Conservation (phyloP, 2,329 filamentous ascomycete genomes). For the Dactylellina drechsleri region DNA sequence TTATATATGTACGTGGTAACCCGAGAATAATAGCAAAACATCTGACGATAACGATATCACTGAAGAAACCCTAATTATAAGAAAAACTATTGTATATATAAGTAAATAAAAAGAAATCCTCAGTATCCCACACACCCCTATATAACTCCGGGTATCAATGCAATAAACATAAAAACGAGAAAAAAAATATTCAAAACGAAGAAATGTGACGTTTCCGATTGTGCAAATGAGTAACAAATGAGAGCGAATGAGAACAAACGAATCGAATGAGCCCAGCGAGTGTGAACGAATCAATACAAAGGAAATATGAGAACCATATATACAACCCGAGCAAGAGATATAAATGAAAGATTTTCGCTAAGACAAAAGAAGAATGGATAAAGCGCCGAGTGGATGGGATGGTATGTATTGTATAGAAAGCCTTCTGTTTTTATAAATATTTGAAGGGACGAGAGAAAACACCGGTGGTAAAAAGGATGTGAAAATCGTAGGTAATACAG, state of each 20-base stretch:
- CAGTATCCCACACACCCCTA: conserved; percentile 24
- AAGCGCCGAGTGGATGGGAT: conserved; percentile 19
- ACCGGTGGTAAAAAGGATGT: conserved; percentile 7
- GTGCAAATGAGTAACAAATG: conserved; percentile 22
- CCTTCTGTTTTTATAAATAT: conserved; percentile 54
- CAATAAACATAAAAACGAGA: conserved; percentile 17
- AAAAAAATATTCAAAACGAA: conserved; percentile 12
- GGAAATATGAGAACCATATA: conserved; percentile 31
- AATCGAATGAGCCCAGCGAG: conserved; percentile 13
- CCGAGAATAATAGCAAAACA: conserved; percentile 1
- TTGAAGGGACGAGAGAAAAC: conserved; percentile 25
- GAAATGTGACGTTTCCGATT: conserved; percentile 28
- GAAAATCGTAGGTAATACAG: conserved; percentile 52
- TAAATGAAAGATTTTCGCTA: conserved; percentile 37
- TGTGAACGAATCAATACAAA: conserved; percentile 29
- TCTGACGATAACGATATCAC: neutral
- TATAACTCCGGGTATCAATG: conserved; percentile 55
- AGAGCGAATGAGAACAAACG: conserved; percentile 19
- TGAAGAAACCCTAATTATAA: conserved; percentile 5
- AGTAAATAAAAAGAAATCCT: conserved; percentile 12
- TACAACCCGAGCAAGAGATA: conserved; percentile 25
- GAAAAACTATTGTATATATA: conserved; percentile 27
- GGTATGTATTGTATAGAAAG: conserved; percentile 10
- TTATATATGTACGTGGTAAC: conserved; percentile 8
- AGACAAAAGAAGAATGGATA: conserved; percentile 5